A percentile compares a stretch with the other conserved stretches of the same genome.
Evolutionary conservation across 345 rosid genomes (phyloP).

Genomic region (Eucalyptus victrix): DNA sequence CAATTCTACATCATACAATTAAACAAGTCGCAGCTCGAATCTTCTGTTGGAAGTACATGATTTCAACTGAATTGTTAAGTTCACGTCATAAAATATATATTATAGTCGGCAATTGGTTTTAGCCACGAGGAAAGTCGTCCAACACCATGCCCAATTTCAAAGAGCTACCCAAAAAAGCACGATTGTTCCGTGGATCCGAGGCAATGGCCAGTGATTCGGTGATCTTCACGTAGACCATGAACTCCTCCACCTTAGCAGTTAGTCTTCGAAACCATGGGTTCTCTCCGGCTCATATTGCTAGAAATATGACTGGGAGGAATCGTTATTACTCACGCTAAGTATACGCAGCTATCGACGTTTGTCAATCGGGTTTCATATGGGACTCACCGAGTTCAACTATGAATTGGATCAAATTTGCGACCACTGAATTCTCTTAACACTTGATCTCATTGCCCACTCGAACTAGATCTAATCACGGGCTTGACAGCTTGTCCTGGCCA

Average conservation of each 20-base stretch:
- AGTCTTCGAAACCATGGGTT: neutral
- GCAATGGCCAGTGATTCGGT: neutral
- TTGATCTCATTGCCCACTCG: neutral
- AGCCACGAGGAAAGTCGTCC: neutral
- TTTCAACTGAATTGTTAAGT: neutral
- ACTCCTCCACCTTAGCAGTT: neutral
- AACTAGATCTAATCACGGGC: neutral
- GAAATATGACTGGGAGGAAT: neutral
- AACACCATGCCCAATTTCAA: neutral
- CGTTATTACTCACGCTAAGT: neutral
- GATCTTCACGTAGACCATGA: neutral
- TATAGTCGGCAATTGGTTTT: neutral
- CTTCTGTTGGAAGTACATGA: neutral
- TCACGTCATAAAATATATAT: neutral
- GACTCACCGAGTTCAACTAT: neutral
- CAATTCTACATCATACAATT: neutral
- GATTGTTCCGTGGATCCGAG: neutral
- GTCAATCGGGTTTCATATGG: neutral
- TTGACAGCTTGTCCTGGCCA: neutral
- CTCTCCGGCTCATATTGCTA: neutral
- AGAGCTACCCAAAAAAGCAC: neutral
- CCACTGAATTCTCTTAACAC: neutral
- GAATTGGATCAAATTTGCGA: neutral
- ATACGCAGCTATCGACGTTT: neutral
- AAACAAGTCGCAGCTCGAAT: neutral